Percentiles rank a stretch among this genome's conserved stretches.
Conservation (phyloP, 768 basidiomycete species). For the Kondoa malvinella region DNA sequence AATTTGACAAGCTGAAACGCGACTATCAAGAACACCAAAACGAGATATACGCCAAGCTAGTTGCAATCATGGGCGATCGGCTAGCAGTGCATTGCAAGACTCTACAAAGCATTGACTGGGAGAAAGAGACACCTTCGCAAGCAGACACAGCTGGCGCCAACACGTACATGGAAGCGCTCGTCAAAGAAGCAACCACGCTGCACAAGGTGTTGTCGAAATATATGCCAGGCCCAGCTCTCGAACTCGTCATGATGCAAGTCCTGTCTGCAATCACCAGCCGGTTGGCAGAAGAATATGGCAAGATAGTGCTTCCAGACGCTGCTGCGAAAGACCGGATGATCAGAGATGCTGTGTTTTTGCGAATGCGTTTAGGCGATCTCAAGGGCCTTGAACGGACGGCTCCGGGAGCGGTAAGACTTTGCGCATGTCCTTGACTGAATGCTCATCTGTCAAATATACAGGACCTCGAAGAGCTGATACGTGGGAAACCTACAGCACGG, state of each 20-base stretch:
- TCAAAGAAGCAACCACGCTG: slow-evolving; percentile 85
- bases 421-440: not conserved
- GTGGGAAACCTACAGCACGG: too few species aligned
- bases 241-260: slow-evolving; percentile 89
- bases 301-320: slow-evolving; percentile 61
- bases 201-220: slow-evolving; percentile 93
- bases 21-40: slow-evolving; percentile 99
- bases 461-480: slow-evolving; percentile 21
- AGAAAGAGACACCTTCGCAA: slow-evolving; percentile 34
- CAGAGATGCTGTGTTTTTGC: slow-evolving; percentile 21
- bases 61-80: slow-evolving; percentile 95
- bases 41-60: slow-evolving; percentile 91
- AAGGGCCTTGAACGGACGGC: slow-evolving; percentile 21
- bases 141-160: slow-evolving; percentile 42
- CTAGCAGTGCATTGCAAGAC: slow-evolving; percentile 66
- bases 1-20: slow-evolving; percentile 97
- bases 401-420: slow-evolving; percentile 11
- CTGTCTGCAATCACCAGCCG: slow-evolving; percentile 82
- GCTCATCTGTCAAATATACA: not conserved
- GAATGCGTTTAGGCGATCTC: slow-evolving; percentile 19
- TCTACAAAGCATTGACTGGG: slow-evolving; percentile 61
- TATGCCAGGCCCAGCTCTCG: slow-evolving; percentile 56
- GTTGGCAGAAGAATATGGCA: slow-evolving; percentile 66
- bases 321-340: slow-evolving; percentile 60
- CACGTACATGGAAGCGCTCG: slow-evolving; percentile 78